Conservation (phyloP, 805 yeast species). For the Zygosaccharomyces gambellarensis region DNA sequence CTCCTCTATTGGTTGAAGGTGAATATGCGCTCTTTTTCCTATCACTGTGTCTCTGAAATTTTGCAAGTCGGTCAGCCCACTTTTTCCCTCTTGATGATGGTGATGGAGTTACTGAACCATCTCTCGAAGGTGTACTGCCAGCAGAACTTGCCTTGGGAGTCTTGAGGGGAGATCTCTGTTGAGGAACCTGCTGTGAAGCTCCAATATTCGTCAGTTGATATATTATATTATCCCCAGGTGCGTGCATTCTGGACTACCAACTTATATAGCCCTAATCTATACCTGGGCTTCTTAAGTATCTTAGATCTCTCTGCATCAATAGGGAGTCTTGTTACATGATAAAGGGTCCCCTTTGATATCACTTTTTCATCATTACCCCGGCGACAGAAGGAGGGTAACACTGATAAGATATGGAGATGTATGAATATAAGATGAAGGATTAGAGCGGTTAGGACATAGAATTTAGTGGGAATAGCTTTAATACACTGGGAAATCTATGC, state of each 20-base stretch:
- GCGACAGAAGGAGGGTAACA: not conserved
- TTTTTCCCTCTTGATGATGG: slow-evolving; percentile 21
- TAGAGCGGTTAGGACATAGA: no score
- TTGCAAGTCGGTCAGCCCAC: slow-evolving; percentile 25
- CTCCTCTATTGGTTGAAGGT: slow-evolving; percentile 3
- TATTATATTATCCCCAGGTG: slow-evolving; percentile 11
- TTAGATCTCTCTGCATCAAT: not conserved
- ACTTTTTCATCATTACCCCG: not conserved
- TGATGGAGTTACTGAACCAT: slow-evolving; percentile 12
- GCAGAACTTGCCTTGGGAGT: slow-evolving; percentile 10
- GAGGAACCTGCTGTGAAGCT: slow-evolving; percentile 9
- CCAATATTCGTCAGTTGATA: slow-evolving; percentile 19
- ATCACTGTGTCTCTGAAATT: slow-evolving; percentile 16
- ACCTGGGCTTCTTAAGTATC: not conserved
- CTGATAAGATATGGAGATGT: not conserved
- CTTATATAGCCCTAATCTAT: not conserved
- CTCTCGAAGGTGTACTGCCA: slow-evolving; percentile 4
- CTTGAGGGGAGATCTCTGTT: slow-evolving; percentile 11
- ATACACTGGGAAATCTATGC: no score
- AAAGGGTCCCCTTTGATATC: not conserved
- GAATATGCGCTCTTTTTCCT: slow-evolving; percentile 11
- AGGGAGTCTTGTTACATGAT: not conserved
- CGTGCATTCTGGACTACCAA: slow-evolving; percentile 4
- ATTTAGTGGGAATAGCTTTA: no score
- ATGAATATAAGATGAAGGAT: not conserved